Evolutionary conservation across 1,139 yeast species (phyloP).

Genomic region (Scheffersomyces lignicola): DNA sequence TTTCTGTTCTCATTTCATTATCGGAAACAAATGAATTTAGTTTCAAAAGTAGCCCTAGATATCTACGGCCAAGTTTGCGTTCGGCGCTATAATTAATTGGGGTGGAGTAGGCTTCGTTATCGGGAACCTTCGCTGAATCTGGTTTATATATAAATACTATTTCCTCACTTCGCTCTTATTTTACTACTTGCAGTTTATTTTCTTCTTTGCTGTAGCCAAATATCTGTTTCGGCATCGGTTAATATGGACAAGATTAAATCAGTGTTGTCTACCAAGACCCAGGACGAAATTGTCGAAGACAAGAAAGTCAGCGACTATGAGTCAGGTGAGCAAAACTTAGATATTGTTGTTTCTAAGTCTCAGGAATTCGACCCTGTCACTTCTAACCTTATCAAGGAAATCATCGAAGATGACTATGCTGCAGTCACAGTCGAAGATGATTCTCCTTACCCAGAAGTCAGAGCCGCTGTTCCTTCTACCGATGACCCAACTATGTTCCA

Average conservation of each 20-base stretch:
- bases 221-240: conserved; percentile 4
- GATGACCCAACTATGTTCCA: conserved; percentile 59
- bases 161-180: too few relatives aligned
- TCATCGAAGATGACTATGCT: conserved; percentile 43
- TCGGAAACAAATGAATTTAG: too few relatives aligned
- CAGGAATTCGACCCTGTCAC: conserved; percentile 40
- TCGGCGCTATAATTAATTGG: conserved; percentile 3
- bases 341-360: conserved; percentile 28
- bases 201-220: too few relatives aligned
- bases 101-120: conserved; percentile 1
- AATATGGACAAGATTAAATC: conserved; percentile 21
- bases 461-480: conserved; percentile 65
- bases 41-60: conserved; percentile 4
- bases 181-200: too few relatives aligned
- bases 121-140: too few relatives aligned
- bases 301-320: conserved; percentile 17
- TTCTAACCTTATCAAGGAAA: conserved; percentile 24
- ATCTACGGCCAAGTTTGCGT: conserved; percentile 3
- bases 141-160: too few relatives aligned
- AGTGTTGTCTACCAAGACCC: conserved; percentile 11
- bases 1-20: too few relatives aligned
- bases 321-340: conserved; percentile 20
- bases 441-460: conserved; percentile 68
- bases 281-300: conserved; percentile 8
- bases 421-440: conserved; percentile 48